Base-by-base conservation (phyloP, 163 green algal genomes). In the Trebouxia gelatinosa region DNA sequence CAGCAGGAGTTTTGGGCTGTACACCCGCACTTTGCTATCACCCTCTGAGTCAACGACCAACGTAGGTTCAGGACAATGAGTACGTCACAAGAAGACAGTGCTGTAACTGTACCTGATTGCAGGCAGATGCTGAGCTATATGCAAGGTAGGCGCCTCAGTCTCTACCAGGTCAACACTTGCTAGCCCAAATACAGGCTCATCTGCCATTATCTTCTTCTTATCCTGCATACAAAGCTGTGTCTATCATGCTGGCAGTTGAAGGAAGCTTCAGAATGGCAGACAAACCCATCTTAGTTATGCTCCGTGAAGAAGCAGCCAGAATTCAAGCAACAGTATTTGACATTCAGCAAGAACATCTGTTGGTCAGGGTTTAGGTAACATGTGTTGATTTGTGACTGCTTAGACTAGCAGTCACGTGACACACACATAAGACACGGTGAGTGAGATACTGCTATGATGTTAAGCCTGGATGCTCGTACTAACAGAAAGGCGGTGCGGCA, bases 61-160 rank as follows among this genome's bases (percentile, higher is more conserved):
- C n/a, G n/a, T n/a, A n/a, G n/a, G n/a, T n/a, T n/a, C n/a, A n/a
- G n/a, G n/a, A n/a, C n/a, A n/a, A n/a, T n/a, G n/a, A n/a, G n/a
- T n/a, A n/a, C n/a, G n/a, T n/a, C n/a, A n/a, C n/a, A n/a, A n/a
- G n/a, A n/a, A n/a, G n/a, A n/a, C n/a, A n/a, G n/a, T n/a, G n/a
- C n/a, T n/a, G n/a, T n/a, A n/a, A n/a, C n/a, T n/a, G n/a, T n/a
- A 87, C 89, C 83, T 87, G 40, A 96, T 78, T 7, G 85, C 88
- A 29, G 92, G 91, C 68, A 97, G 84, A 87, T 89, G 93, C 23
- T 89, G 86, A 1, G 89, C 90, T 32, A 97, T 87, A 81, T 97
- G 88, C 67, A 84, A 84, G 46, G 86, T 86, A 34, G 85, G 82
- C n/a, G 84, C 76, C 3, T 91, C 87, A 65, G 89, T 71, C 68